These are phyloP conservation scores for Populus deltoides DNA, from an alignment of 345 rosid genomes.

Conservation along the genomic window DNA sequence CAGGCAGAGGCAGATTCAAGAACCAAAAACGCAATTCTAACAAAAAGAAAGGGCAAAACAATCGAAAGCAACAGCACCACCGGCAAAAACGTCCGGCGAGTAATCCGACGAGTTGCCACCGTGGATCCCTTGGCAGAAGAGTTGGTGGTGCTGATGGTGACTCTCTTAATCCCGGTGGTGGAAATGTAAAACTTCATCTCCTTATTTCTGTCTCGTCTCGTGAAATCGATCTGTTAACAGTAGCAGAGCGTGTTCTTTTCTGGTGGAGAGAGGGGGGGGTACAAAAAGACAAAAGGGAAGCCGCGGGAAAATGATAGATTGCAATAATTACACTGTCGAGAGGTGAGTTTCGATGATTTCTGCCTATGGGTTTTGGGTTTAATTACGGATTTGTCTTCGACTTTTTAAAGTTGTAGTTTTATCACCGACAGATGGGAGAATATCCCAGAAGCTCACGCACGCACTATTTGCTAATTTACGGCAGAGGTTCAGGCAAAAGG, in stretches of 20 bases:
- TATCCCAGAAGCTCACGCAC: no score
- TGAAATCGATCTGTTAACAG: background rate
- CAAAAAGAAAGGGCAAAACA: slow-evolving; percentile 58
- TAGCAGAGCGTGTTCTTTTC: background rate
- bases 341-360: background rate
- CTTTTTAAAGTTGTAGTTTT: background rate
- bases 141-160: slow-evolving; percentile 47
- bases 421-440: background rate
- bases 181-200: slow-evolving; percentile 73
- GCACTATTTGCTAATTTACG: no score
- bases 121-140: slow-evolving; percentile 38
- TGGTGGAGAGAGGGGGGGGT: background rate
- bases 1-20: slow-evolving; percentile 74
- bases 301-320: slow-evolving; percentile 39
- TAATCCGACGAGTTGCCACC: slow-evolving; percentile 46
- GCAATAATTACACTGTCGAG: background rate
- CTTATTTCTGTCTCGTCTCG: background rate
- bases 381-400: background rate
- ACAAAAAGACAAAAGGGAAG: slow-evolving; percentile 38
- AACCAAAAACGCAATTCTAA: slow-evolving; percentile 65
- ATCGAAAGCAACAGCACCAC: slow-evolving; percentile 54
- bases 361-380: background rate
- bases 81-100: slow-evolving; percentile 50
- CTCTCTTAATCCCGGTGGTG: slow-evolving; percentile 61
- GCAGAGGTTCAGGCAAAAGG: no score